Percentiles rank a stretch among this genome's conserved stretches.
These are phyloP conservation scores for Penicillium sp. DNA, from an alignment of 2,329 filamentous ascomycete genomes.

Conservation along the genomic window DNA sequence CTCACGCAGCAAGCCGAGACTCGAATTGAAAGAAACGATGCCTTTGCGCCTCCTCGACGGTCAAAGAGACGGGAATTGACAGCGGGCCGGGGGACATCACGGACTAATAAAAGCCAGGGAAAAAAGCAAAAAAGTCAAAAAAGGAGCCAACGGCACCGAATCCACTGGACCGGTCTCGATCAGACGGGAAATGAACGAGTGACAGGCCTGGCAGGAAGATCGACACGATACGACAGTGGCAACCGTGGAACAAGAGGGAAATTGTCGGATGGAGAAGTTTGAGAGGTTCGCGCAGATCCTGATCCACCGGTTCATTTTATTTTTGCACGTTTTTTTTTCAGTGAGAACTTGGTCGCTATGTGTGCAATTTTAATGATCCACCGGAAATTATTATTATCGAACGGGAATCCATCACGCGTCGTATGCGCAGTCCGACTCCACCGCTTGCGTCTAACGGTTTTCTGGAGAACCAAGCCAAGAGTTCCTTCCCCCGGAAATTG, in stretches of 20 bases:
- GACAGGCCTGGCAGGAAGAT: conserved; percentile 4
- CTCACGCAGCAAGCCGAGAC: not conserved
- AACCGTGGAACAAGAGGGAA: conserved; percentile 2
- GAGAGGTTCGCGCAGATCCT: not conserved
- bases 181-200: conserved; percentile 9
- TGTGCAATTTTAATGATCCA: too few relatives aligned
- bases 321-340: not conserved
- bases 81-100: not conserved
- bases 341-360: too few relatives aligned
- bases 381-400: too few relatives aligned
- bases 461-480: too few relatives aligned
- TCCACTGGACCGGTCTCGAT: conserved; percentile 14
- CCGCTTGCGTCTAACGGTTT: conserved; percentile 10
- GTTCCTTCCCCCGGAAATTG: too few relatives aligned
- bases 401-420: too few relatives aligned
- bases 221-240: conserved; percentile 16
- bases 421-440: conserved; percentile 3
- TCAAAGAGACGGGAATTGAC: conserved; percentile 2
- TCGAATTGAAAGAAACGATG: not conserved
- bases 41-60: not conserved
- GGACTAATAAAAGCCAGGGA: conserved; percentile 2
- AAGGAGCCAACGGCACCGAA: too few relatives aligned
- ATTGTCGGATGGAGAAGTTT: not conserved
- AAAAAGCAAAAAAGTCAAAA: conserved; percentile 8
- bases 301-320: not conserved